These are phyloP conservation scores for Thermothielavioides terrestris DNA, from an alignment of 495 filamentous ascomycete genomes.

Conservation along the genomic window DNA sequence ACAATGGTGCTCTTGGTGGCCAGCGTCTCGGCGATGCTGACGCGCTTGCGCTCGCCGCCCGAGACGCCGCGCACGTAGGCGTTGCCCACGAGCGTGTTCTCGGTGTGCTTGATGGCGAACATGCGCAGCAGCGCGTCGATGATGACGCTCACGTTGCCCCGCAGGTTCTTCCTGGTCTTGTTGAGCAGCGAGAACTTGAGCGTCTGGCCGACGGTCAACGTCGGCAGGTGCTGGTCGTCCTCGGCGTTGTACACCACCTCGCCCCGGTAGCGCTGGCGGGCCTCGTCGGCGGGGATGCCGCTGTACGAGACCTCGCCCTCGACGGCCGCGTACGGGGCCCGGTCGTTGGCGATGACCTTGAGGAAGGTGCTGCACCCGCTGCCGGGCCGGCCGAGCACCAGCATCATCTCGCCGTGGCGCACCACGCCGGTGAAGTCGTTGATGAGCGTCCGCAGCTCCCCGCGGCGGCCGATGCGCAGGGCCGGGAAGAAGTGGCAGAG, in stretches of 20 bases:
- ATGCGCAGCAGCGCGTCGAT: constrained; percentile 63
- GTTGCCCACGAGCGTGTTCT: constrained; percentile 77
- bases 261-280: constrained; percentile 60
- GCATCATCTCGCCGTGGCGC: constrained; percentile 69
- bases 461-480: constrained; percentile 39
- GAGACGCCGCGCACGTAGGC: constrained; percentile 68
- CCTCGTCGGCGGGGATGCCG: constrained; percentile 62
- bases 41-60: constrained; percentile 51
- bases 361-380: constrained; percentile 76
- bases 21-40: constrained; percentile 46
- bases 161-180: constrained; percentile 70
- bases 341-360: constrained; percentile 66
- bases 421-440: constrained; percentile 73
- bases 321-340: constrained; percentile 55
- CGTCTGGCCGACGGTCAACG: constrained; percentile 70
- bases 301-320: constrained; percentile 68
- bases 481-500: constrained; percentile 55
- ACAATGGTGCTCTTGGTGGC: constrained; percentile 41
- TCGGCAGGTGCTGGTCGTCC: constrained; percentile 72
- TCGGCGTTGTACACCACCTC: constrained; percentile 80
- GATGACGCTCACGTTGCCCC: constrained; percentile 57
- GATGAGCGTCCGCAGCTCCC: constrained; percentile 51
- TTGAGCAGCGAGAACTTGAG: constrained; percentile 75
- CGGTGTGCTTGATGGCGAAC: constrained; percentile 70
- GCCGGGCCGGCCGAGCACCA: constrained; percentile 74